Conservation (phyloP, 2,329 filamentous ascomycete species). For the Parastagonospora nodorum region DNA sequence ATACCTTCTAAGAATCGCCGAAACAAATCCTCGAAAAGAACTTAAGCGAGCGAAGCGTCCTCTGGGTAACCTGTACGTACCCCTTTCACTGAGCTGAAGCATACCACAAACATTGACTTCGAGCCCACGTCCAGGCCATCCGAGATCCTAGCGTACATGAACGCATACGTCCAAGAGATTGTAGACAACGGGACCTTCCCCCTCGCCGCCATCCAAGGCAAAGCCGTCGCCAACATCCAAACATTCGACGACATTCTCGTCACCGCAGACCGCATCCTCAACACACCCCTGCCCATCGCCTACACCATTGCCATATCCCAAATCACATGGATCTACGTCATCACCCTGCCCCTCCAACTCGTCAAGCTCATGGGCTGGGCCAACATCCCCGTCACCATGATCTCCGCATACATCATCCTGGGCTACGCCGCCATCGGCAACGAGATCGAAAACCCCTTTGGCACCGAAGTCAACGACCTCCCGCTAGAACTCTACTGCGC, state of each 20-base stretch:
- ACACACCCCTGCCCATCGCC: conserved; percentile 76
- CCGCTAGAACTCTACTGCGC: conserved; percentile 68
- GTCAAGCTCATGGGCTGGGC: conserved; percentile 66
- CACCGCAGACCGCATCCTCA: conserved; percentile 74
- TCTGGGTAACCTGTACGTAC: conserved; percentile 66
- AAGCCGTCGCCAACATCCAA: conserved; percentile 62
- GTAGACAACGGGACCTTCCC: conserved; percentile 58
- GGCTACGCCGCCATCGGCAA: conserved; percentile 73
- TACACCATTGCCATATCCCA: conserved; percentile 81
- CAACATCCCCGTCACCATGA: conserved; percentile 72
- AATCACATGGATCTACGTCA: conserved; percentile 79
- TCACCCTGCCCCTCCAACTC: conserved; percentile 79
- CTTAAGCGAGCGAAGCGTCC: conserved; percentile 72
- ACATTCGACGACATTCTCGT: conserved; percentile 71
- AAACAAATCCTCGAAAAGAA: conserved; percentile 73
- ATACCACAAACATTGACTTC: too few species aligned
- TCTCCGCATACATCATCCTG: conserved; percentile 78
- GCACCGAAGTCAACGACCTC: conserved; percentile 75
- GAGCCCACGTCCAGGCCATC: conserved; percentile 40
- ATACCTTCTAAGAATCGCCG: conserved; percentile 72
- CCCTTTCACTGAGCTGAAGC: too few species aligned
- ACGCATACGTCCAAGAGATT: conserved; percentile 65
- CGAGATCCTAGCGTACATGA: conserved; percentile 74
- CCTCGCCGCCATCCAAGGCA: conserved; percentile 60
- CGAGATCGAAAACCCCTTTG: conserved; percentile 83